phyloP scores from a whole-genome alignment of 73 alveolate species.

The Effrenium voratum region DNA sequence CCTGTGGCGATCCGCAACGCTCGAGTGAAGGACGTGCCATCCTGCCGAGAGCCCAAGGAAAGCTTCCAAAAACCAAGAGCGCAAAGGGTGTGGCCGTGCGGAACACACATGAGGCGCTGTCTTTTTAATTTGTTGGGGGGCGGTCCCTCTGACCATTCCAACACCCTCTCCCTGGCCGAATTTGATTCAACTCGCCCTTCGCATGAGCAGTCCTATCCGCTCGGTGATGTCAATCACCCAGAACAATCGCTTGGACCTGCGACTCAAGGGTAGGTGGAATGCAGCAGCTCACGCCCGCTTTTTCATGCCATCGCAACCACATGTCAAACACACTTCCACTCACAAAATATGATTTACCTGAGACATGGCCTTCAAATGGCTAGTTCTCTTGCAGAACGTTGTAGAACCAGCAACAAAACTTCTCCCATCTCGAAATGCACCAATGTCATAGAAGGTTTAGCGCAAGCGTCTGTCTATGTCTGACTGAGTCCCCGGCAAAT shows the following conservation, averaged over 20 bases:
- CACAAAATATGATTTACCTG: too few relatives aligned
- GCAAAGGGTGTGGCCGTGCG: too few relatives aligned
- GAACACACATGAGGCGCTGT: too few relatives aligned
- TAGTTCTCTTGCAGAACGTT: too few relatives aligned
- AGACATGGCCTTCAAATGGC: too few relatives aligned
- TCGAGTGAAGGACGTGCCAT: slow-evolving; percentile 81
- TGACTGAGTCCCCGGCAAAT: background rate
- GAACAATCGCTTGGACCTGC: slow-evolving; percentile 55
- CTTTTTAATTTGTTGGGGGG: background rate
- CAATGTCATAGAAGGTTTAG: too few relatives aligned
- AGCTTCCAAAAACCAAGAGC: background rate
- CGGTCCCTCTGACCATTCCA: background rate
- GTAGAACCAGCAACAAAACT: too few relatives aligned
- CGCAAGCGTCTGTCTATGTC: too few relatives aligned
- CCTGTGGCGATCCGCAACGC: slow-evolving; percentile 67
- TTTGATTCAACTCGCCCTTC: background rate
- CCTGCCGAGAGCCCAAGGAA: background rate
- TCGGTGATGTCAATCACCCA: slow-evolving; percentile 91
- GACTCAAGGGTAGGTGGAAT: background rate
- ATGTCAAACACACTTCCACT: too few relatives aligned
- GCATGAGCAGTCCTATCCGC: slow-evolving; percentile 51
- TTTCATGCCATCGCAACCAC: background rate
- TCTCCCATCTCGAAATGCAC: background rate
- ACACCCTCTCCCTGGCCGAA: background rate
- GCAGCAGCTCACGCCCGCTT: background rate